Base-by-base conservation (phyloP, 2,329 filamentous ascomycete genomes). In the Hymenoscyphus repandus region DNA sequence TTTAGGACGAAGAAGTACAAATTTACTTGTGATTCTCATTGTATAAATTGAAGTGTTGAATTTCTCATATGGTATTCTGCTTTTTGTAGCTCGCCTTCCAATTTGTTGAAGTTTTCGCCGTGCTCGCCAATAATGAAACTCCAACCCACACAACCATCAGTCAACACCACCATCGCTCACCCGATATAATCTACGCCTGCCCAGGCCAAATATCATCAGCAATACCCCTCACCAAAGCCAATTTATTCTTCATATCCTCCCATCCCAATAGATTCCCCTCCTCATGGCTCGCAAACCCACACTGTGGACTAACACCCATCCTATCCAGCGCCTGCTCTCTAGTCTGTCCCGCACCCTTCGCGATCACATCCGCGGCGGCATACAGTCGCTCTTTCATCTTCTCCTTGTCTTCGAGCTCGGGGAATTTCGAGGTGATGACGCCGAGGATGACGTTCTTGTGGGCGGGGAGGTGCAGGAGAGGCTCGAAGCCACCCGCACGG, bases 211-310 rank as follows among this genome's bases (percentile, higher is more conserved):
- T 78, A 63, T 85, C 81, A 64, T 90, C 79, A 3, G 87, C 86
- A 63, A 91, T 82, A 58, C 81, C 73, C 56, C 86, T 77, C 11
- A 90, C 85, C 47, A 91, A 70, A 56, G 77, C 72, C 61, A 91
- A 69, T 73, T 91, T 91, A 67, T 79, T 81, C 71, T 80, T 82
- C 82, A 90, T 85, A 55, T 88, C 85, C 44, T 88, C 79, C 58
- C 81, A 73, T n/a, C 76, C 79, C 48, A 91, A 72, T 10, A 80
- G 75, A 62, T 91, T 90, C 0, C 86, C 88, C 58, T 62, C 58
- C 45, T 57, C 55, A 65, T 91, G 86, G 33, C 82, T 88, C 33
- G 85, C 87, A 67, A 88, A 88, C 6, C 84, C 84, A 63, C 84
- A 88, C 70, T 89, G 85, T 0, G 86, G 85, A 62, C 81, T 86